phyloP scores from a whole-genome alignment of 2,329 filamentous ascomycete species.

The Herpotrichia juniperi region DNA sequence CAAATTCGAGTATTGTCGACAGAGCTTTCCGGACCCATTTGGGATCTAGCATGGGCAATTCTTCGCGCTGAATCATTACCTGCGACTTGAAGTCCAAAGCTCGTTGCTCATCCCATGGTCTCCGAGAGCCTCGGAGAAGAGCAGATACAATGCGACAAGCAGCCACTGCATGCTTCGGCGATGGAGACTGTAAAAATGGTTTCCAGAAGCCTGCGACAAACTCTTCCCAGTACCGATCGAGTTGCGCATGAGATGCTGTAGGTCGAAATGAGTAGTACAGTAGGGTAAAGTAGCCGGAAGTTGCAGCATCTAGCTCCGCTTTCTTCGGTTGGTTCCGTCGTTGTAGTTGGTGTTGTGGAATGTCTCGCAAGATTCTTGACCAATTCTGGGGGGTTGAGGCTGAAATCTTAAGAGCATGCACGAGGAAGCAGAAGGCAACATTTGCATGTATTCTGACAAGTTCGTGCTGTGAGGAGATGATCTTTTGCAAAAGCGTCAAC shows the following conservation, averaged over 20 bases:
- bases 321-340: conserved; percentile 67
- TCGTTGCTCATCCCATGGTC: conserved; percentile 77
- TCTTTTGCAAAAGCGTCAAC: conserved; percentile 79
- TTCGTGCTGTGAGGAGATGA: conserved; percentile 80
- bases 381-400: conserved; percentile 58
- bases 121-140: conserved; percentile 65
- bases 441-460: conserved; percentile 72
- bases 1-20: conserved; percentile 66
- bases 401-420: conserved; percentile 74
- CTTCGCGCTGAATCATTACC: conserved; percentile 61
- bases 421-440: conserved; percentile 82
- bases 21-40: conserved; percentile 85
- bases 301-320: conserved; percentile 63
- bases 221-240: conserved; percentile 80
- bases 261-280: conserved; percentile 66
- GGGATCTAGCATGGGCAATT: conserved; percentile 81
- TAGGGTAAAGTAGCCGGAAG: conserved; percentile 72
- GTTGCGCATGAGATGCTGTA: conserved; percentile 65
- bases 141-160: conserved; percentile 72
- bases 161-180: conserved; percentile 28
- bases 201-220: conserved; percentile 70
- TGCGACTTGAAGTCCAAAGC: conserved; percentile 63
- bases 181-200: conserved; percentile 26
- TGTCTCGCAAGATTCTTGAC: conserved; percentile 35
- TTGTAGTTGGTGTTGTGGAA: conserved; percentile 33